A percentile compares a stretch with the other conserved stretches of the same genome.
Conservation (phyloP, 148 eudicot species). For the Polygonum aviculare region DNA sequence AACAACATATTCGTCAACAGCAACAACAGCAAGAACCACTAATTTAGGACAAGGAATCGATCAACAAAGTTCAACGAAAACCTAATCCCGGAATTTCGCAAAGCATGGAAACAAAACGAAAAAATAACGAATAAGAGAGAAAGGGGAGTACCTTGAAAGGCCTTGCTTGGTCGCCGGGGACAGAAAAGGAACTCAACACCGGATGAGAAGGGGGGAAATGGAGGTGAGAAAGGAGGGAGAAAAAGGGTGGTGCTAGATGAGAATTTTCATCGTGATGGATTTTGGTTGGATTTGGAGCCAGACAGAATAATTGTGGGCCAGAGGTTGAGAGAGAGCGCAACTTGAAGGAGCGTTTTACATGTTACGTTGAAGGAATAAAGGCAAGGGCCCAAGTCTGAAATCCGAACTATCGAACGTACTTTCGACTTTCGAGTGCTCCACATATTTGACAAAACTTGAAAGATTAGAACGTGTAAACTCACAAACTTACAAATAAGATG, state of each 20-base stretch:
- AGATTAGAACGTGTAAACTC: too few relatives aligned
- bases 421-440: too few relatives aligned
- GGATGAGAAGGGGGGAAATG: background rate
- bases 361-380: too few relatives aligned
- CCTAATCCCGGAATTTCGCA: background rate
- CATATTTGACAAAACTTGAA: too few relatives aligned
- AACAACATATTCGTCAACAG: background rate
- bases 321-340: background rate
- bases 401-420: too few relatives aligned
- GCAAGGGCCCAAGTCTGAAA: too few relatives aligned
- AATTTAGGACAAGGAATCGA: background rate
- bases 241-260: background rate
- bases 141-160: background rate
- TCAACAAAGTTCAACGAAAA: background rate
- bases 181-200: background rate
- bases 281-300: slow-evolving; percentile 10
- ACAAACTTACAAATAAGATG: too few relatives aligned
- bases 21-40: background rate
- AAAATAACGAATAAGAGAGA: background rate
- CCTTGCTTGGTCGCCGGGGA: slow-evolving; percentile 1
- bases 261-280: slow-evolving; percentile 7
- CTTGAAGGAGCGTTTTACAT: background rate
- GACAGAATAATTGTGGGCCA: background rate
- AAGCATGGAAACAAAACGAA: background rate
- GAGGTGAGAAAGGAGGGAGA: background rate